These are phyloP conservation scores for Ampelomyces quisqualis DNA, from an alignment of 2,329 filamentous ascomycete species.

Conservation along the genomic window DNA sequence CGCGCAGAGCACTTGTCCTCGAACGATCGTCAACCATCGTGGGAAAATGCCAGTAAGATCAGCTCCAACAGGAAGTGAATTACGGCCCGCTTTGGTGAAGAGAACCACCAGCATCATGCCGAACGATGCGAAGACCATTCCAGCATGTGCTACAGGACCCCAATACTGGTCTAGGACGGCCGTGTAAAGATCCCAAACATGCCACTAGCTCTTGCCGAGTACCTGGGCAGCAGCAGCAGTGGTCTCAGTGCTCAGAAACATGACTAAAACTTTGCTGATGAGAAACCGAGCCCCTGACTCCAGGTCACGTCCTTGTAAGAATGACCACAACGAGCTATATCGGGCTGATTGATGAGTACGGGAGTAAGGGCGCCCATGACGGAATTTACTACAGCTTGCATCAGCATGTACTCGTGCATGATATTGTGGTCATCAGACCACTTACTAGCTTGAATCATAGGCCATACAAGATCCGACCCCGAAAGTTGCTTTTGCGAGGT, in stretches of 20 bases:
- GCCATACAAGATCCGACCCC: slow-evolving; percentile 20
- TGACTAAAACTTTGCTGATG: slow-evolving; percentile 22
- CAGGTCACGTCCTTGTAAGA: slow-evolving; percentile 18
- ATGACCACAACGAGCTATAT: slow-evolving; percentile 26
- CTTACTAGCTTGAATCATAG: slow-evolving; percentile 18
- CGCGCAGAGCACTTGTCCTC: slow-evolving; percentile 23
- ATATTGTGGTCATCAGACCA: too few species aligned
- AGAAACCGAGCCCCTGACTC: slow-evolving; percentile 22
- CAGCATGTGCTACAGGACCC: slow-evolving; percentile 23
- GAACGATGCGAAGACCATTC: slow-evolving; percentile 28
- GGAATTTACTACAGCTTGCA: slow-evolving; percentile 12
- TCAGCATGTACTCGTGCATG: not conserved
- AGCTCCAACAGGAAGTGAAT: slow-evolving; percentile 28
- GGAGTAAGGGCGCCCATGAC: slow-evolving; percentile 24
- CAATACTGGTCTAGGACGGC: slow-evolving; percentile 24
- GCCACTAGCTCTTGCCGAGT: slow-evolving; percentile 27
- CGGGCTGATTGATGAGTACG: slow-evolving; percentile 22
- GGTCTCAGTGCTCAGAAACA: slow-evolving; percentile 25
- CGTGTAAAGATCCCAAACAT: slow-evolving; percentile 22
- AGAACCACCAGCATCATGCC: slow-evolving; percentile 30
- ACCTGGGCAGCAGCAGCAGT: slow-evolving; percentile 22
- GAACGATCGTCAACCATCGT: slow-evolving; percentile 28
- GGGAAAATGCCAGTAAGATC: slow-evolving; percentile 28
- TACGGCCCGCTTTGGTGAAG: slow-evolving; percentile 30
- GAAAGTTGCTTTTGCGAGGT: slow-evolving; percentile 18